A percentile compares a stretch with the other conserved stretches of the same genome.
These are phyloP conservation scores for Apiospora phragmitis DNA, from an alignment of 2,329 filamentous ascomycete species.

Conservation along the genomic window DNA sequence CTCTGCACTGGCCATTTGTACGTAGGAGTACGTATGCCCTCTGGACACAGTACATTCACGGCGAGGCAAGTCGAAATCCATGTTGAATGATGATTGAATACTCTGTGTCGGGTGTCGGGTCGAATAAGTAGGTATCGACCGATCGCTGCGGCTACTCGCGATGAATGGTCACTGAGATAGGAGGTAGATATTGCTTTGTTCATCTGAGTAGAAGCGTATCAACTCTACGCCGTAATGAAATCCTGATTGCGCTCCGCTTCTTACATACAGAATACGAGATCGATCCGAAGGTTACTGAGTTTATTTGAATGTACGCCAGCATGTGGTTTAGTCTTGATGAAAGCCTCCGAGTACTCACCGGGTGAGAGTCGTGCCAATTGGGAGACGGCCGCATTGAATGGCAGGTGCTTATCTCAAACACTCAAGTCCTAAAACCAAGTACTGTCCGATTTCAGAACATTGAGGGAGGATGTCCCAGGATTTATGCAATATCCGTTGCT, in stretches of 20 bases:
- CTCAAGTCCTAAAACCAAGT: too few species aligned
- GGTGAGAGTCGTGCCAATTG: background rate
- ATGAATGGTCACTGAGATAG: too few species aligned
- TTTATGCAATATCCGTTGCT: too few species aligned
- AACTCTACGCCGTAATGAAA: too few species aligned
- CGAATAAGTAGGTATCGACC: background rate
- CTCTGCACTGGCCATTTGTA: background rate
- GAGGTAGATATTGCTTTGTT: too few species aligned
- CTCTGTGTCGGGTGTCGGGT: background rate
- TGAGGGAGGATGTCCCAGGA: too few species aligned
- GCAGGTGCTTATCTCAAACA: too few species aligned
- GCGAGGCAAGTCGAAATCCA: background rate
- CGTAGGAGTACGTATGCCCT: conserved; percentile 24
- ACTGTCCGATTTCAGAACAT: too few species aligned
- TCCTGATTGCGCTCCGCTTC: background rate
- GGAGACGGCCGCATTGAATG: background rate
- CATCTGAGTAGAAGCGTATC: background rate
- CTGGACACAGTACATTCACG: conserved; percentile 20
- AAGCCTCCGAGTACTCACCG: background rate
- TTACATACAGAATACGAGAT: background rate
- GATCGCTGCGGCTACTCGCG: too few species aligned
- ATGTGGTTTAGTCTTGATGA: too few species aligned
- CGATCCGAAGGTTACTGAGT: background rate
- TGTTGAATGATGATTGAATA: background rate
- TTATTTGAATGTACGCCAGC: background rate